These are phyloP conservation scores for Solanum pimpinellifolium DNA, from an alignment of 257 asterid genomes.

Conservation along the genomic window DNA sequence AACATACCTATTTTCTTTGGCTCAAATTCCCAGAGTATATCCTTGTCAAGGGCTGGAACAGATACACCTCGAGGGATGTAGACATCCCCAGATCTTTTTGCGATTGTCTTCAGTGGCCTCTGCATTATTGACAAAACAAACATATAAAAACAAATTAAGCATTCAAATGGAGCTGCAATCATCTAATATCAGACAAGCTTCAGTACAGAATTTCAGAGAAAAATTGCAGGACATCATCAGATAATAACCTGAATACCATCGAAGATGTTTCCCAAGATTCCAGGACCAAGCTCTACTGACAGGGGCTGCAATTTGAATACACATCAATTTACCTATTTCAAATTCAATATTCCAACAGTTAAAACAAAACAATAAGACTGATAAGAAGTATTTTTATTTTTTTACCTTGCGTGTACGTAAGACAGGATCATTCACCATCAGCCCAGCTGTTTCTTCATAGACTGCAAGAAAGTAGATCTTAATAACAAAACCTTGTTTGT, in stretches of 20 bases:
- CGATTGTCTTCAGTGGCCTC: constrained; percentile 97
- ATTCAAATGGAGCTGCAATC: neutral
- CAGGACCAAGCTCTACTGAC: constrained; percentile 94
- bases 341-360: neutral
- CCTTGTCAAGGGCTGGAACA: constrained; percentile 98
- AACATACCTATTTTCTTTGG: constrained; percentile 75
- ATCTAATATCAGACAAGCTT: neutral
- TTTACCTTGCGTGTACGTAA: constrained; percentile 85
- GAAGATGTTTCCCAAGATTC: constrained; percentile 87
- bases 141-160: neutral
- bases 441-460: constrained; percentile 95
- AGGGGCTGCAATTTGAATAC: constrained; percentile 48
- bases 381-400: neutral
- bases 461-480: constrained; percentile 35
- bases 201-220: neutral
- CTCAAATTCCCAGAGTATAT: constrained; percentile 85
- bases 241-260: constrained; percentile 83
- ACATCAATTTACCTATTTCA: neutral
- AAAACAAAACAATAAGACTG: neutral
- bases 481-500: neutral
- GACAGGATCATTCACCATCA: constrained; percentile 91
- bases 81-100: constrained; percentile 87
- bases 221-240: constrained; percentile 4
- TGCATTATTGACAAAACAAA: constrained; percentile 22
- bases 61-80: constrained; percentile 98